Evolutionary conservation across 164 flowering plant genomes (phyloP).

Genomic region (Vitis labrusca): DNA sequence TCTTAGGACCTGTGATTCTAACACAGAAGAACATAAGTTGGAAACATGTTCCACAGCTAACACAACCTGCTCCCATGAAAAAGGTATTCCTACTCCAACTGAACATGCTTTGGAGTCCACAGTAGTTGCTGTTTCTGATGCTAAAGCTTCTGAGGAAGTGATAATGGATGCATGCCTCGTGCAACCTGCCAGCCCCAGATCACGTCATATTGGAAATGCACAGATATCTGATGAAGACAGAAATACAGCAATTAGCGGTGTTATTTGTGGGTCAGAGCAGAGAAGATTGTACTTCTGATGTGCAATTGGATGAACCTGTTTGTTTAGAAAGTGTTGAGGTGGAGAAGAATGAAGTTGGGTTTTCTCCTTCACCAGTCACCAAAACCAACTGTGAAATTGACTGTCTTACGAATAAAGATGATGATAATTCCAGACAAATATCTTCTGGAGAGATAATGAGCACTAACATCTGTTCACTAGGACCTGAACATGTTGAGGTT

Average conservation of each 20-base stretch:
- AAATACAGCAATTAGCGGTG: background rate
- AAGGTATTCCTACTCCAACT: conserved; percentile 4
- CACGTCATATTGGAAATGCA: background rate
- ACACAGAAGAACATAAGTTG: conserved; percentile 2
- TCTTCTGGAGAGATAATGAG: conserved; percentile 11
- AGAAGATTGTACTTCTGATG: background rate
- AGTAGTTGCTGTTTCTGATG: background rate
- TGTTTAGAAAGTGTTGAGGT: conserved; percentile 1
- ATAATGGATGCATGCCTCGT: conserved; percentile 3
- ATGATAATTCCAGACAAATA: conserved; percentile 4
- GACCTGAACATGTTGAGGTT: background rate
- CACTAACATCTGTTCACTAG: background rate
- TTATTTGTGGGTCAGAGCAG: background rate
- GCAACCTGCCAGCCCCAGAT: conserved; percentile 2
- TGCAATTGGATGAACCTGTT: background rate
- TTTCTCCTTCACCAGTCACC: background rate
- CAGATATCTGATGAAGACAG: background rate
- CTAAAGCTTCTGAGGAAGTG: background rate
- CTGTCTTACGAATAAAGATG: background rate
- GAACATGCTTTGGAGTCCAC: conserved; percentile 10
- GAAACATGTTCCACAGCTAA: conserved; percentile 8
- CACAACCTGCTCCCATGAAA: conserved; percentile 2
- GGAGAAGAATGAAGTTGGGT: conserved; percentile 8
- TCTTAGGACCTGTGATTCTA: background rate
- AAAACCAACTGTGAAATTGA: conserved; percentile 5